Evolutionary conservation across 192 early-diverging fungal species (phyloP).

Genomic region (Chytriomyces sp.): DNA sequence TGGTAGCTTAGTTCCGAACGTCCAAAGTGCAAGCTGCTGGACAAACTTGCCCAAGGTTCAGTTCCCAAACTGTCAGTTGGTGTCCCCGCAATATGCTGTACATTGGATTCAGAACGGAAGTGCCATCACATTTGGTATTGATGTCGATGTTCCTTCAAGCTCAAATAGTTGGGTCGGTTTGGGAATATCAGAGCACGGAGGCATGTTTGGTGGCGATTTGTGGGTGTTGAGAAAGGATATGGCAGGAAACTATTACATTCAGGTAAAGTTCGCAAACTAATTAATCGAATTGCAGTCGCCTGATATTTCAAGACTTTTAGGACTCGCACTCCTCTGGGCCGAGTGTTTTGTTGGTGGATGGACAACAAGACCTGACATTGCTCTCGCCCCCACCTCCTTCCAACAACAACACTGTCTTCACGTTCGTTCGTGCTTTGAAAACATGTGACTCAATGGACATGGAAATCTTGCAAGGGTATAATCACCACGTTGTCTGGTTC

Average conservation of each 20-base stretch:
- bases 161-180: constrained; percentile 15
- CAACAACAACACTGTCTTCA: constrained; percentile 19
- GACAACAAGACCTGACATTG: constrained; percentile 13
- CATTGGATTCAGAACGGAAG: constrained; percentile 13
- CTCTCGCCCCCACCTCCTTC: constrained; percentile 13
- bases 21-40: too few relatives aligned
- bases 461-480: not conserved
- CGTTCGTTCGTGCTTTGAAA: constrained; percentile 9
- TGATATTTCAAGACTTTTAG: not conserved
- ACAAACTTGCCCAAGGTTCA: not conserved
- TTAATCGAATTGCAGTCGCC: not conserved
- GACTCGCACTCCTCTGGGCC: constrained; percentile 21
- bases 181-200: constrained; percentile 21
- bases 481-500: constrained; percentile 18
- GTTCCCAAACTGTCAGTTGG: constrained; percentile 17
- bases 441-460: constrained; percentile 16
- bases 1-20: too few relatives aligned
- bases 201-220: constrained; percentile 29
- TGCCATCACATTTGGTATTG: constrained; percentile 28
- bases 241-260: constrained; percentile 10
- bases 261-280: not conserved
- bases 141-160: constrained; percentile 13
- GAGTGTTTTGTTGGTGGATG: not conserved
- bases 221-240: constrained; percentile 6
- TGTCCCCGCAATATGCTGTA: constrained; percentile 3